phyloP scores from a whole-genome alignment of 441 rosid species.

The Populus hybrid region DNA sequence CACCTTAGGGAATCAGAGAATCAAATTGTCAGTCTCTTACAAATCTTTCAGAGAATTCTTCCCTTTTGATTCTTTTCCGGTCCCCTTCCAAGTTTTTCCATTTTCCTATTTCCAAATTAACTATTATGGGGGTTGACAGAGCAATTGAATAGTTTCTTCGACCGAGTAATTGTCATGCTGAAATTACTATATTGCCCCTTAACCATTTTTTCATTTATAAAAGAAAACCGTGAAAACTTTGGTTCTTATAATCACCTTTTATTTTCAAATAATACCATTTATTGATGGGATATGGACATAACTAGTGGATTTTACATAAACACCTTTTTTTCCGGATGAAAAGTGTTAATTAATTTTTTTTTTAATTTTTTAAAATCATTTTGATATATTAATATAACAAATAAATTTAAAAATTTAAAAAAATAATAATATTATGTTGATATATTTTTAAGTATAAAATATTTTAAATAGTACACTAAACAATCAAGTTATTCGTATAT shows the following conservation, averaged over 20 bases:
- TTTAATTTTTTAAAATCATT: too few species aligned
- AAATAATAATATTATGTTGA: too few species aligned
- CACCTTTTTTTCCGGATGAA: too few species aligned
- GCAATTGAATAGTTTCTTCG: background rate
- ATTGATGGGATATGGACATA: too few species aligned
- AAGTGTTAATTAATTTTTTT: too few species aligned
- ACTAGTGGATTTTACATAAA: too few species aligned
- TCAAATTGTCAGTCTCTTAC: conserved; percentile 21
- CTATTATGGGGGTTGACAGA: conserved; percentile 1
- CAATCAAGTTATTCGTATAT: too few species aligned
- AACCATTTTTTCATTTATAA: background rate
- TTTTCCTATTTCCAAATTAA: background rate
- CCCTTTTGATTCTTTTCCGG: conserved; percentile 4
- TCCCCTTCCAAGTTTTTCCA: background rate
- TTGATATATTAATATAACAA: too few species aligned
- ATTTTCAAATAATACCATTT: background rate
- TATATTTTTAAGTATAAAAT: too few species aligned
- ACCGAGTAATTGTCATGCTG: background rate
- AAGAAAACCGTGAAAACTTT: background rate
- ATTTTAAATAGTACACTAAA: too few species aligned
- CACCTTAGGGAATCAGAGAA: conserved; percentile 71
- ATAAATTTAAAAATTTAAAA: too few species aligned
- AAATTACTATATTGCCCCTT: background rate
- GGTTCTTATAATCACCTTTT: background rate
- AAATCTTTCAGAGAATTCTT: conserved; percentile 14